Evolutionary conservation across 495 filamentous ascomycete species (phyloP), one percentile per base, ranked within the genome.

Genomic region (Aeminium ludgeri): DNA sequence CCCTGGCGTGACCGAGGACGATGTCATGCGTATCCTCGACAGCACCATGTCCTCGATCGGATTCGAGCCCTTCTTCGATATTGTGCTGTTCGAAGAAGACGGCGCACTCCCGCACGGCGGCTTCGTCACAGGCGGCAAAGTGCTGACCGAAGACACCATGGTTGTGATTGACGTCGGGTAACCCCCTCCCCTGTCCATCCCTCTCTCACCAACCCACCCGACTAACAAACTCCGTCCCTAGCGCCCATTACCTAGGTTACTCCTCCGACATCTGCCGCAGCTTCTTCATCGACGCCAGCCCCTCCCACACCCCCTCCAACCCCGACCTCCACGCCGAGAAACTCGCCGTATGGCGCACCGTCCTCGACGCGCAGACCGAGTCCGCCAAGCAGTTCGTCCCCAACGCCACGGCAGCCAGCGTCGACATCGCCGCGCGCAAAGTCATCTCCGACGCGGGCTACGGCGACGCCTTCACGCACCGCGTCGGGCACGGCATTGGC

Each of bases 201-300:
- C 67, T 72, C 45, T 70, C 73, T 8, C 67, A 62, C 45, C 64
- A 69, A 7, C 69, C 64, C 17, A 73, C 73, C 51, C 69, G 42
- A 25, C 23, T 25, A 8, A 25, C 23, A 25, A 3, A n/a, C 4
- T 25, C 23, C 23, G 8, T 25, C 23, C 23, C 23, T 8, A 25
- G 70, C 1, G 66, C 68, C 1, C 69, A 71, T 54, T 59, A 67
- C n/a, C 57, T 65, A 34, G 68, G 68, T 17, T 74, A 73, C 49
- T 69, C 64, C 15, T 72, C 68, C 11, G 69, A 74, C 45, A 70
- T 74, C 10, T 67, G 63, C 45, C 65, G 70, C 8, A 70, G 65
- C 17, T 74, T 74, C 51, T 70, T 70, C 44, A 25, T 25, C 8
- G 23, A 25, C 23, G 4, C 23, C 3, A 3, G 23, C 3, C 23